A percentile compares a stretch with the other conserved stretches of the same genome.
Conservation (phyloP, 768 basidiomycete species). For the Pulveroboletus sp. region DNA sequence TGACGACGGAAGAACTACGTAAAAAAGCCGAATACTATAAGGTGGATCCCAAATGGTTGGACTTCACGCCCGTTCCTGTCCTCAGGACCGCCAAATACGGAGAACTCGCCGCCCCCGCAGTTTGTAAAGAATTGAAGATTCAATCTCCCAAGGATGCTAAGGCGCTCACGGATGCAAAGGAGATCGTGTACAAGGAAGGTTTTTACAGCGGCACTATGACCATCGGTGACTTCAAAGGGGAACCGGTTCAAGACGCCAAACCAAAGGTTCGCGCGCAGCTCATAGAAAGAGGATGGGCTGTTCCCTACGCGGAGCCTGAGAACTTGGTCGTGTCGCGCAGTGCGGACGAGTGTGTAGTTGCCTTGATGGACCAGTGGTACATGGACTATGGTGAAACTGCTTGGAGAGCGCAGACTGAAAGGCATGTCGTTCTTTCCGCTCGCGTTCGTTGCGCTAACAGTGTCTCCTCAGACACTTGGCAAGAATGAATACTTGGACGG, state of each 20-base stretch:
- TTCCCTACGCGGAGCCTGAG: constrained; percentile 95
- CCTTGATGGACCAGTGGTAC: constrained; percentile 99
- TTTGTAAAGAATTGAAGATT: constrained; percentile 89
- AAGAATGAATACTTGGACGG: constrained; percentile 84
- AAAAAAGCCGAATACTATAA: constrained; percentile 98
- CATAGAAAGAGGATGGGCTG: constrained; percentile 73
- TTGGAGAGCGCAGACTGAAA: constrained; percentile 87
- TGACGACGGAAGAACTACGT: constrained; percentile 82
- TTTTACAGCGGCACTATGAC: constrained; percentile 94
- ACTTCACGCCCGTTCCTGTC: constrained; percentile 82
- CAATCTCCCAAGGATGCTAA: constrained; percentile 92
- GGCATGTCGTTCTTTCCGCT: constrained; percentile 43
- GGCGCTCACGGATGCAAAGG: constrained; percentile 94
- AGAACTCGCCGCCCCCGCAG: constrained; percentile 77
- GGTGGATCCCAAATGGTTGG: constrained; percentile 84
- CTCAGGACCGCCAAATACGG: constrained; percentile 90
- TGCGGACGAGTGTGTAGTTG: constrained; percentile 97
- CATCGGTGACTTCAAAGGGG: constrained; percentile 87
- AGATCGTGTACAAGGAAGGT: constrained; percentile 96
- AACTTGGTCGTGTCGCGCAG: constrained; percentile 84
- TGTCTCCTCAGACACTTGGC: constrained; percentile 56
- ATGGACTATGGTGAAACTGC: constrained; percentile 88
- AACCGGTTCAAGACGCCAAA: constrained; percentile 89
- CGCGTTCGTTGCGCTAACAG: constrained; percentile 1
- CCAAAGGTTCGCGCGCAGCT: constrained; percentile 79